phyloP scores from a whole-genome alignment of 495 filamentous ascomycete genomes.

The Trichoderma gamsii region DNA sequence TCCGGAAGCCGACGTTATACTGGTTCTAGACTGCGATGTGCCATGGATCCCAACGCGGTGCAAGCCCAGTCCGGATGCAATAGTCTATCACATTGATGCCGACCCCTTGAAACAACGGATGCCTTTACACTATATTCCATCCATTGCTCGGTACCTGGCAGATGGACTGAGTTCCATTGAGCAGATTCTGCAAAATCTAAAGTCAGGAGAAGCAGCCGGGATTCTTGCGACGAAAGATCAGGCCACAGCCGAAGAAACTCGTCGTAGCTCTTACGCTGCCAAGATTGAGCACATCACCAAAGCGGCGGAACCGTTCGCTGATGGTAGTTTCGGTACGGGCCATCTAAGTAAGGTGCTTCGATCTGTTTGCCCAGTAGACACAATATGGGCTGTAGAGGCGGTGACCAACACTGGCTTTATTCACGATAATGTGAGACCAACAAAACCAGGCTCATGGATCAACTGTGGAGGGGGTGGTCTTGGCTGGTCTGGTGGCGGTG shows the following conservation, averaged over 20 bases:
- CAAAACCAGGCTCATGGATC: conserved; percentile 24
- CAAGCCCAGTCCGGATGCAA: conserved; percentile 21
- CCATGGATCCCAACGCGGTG: conserved; percentile 27
- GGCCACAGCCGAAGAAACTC: neutral
- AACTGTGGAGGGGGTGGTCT: conserved; percentile 28
- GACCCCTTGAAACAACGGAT: conserved; percentile 41
- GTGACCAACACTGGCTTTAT: conserved; percentile 27
- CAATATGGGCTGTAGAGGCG: conserved; percentile 60
- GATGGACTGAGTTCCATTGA: conserved; percentile 60
- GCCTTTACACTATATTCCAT: conserved; percentile 67
- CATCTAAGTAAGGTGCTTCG: conserved; percentile 9
- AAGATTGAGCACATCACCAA: neutral
- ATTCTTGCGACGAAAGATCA: neutral
- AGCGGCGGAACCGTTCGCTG: conserved; percentile 1
- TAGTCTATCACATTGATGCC: conserved; percentile 28
- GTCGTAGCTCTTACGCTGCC: neutral
- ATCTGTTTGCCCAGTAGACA: conserved; percentile 53
- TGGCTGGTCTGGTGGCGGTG: conserved; percentile 30
- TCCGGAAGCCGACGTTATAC: conserved; percentile 12
- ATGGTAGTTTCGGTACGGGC: conserved; percentile 14
- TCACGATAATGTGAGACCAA: conserved; percentile 23
- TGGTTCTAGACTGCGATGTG: conserved; percentile 31
- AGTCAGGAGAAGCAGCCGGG: neutral
- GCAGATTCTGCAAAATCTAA: conserved; percentile 48
- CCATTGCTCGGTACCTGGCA: conserved; percentile 62